Conservation (phyloP, 2,329 filamentous ascomycete genomes). For the Aciculosporium take region DNA sequence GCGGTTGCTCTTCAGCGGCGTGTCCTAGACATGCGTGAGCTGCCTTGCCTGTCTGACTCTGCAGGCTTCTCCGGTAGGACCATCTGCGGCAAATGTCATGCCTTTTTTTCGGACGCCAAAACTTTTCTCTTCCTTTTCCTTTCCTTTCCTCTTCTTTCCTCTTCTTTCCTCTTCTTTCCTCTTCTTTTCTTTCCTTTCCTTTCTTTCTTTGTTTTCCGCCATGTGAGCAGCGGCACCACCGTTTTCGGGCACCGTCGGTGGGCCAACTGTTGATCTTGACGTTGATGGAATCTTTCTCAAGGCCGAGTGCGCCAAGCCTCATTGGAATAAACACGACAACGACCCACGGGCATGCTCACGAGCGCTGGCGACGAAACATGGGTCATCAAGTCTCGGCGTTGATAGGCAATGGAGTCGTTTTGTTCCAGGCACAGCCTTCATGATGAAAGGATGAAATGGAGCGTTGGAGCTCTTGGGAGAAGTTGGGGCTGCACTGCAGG, state of each 20-base stretch:
- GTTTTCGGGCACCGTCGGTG: background rate
- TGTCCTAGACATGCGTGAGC: constrained; percentile 21
- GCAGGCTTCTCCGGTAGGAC: constrained; percentile 21
- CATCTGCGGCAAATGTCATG: constrained; percentile 15
- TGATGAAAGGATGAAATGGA: too few relatives aligned
- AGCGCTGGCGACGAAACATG: background rate
- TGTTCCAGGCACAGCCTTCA: too few relatives aligned
- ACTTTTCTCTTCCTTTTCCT: constrained; percentile 2
- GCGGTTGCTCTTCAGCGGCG: constrained; percentile 15
- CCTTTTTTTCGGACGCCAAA: constrained; percentile 7
- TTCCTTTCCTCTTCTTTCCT: too few relatives aligned
- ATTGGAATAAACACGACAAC: background rate
- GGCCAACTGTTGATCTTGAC: background rate
- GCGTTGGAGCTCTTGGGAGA: too few relatives aligned
- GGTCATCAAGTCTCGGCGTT: background rate
- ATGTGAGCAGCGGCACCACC: constrained; percentile 5
- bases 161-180: too few relatives aligned
- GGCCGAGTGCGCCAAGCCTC: background rate
- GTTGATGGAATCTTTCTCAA: background rate
- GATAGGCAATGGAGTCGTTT: background rate
- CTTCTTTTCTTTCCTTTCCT: too few relatives aligned
- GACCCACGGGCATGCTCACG: background rate
- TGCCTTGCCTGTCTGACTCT: constrained; percentile 24
- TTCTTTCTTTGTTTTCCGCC: constrained; percentile 10
- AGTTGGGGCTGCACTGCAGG: too few relatives aligned